Evolutionary conservation across 345 rosid genomes (phyloP), one percentile per base, ranked within the genome.

Genomic region (Stellera chamaejasme): DNA sequence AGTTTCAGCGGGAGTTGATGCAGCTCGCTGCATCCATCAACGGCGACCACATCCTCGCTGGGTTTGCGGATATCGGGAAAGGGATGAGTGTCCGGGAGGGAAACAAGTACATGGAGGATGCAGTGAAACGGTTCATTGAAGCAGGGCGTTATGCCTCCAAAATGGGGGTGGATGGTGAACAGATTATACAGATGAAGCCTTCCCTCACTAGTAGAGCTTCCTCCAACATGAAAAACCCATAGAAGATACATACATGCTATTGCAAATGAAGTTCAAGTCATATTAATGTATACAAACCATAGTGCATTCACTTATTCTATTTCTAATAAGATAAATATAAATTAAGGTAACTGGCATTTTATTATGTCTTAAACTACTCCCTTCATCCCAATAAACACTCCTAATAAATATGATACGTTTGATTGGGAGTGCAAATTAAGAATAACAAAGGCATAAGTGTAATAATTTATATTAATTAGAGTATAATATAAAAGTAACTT

Each of bases 21-120:
- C 95, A 88, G 64, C 79, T 88, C 4, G 98, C 96, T 0, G 95
- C 98, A 0, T 84, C 82, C 50, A 57, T 88, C 0, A 86, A 81
- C 46, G 95, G 98, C 0, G 90, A 92, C 43, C 28, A 80, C 46
- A 52, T 73, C 32, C 69, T 85, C 19, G 71, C 90, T 16, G 69
- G 79, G 43, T 82, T 54, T 64, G 78, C 85, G 2, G 69, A 70
- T 4, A 63, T 77, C 10, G 88, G 88, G 13, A 77, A 63, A 69
- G 68, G 68, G 10, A 83, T 92, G 96, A 92, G 74, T 4, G 93
- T 88, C 2, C 82, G 62, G 76, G 72, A 84, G 79, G 98, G 85
- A 51, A 85, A 84, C 48, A 72, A 36, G 36, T 88, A 85, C 67
- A 88, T 88, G 93, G 95, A 88, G 55, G 82, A 85, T 39, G 98